phyloP scores from a whole-genome alignment of 2,329 filamentous ascomycete species.

The Verticillium klebahnii region DNA sequence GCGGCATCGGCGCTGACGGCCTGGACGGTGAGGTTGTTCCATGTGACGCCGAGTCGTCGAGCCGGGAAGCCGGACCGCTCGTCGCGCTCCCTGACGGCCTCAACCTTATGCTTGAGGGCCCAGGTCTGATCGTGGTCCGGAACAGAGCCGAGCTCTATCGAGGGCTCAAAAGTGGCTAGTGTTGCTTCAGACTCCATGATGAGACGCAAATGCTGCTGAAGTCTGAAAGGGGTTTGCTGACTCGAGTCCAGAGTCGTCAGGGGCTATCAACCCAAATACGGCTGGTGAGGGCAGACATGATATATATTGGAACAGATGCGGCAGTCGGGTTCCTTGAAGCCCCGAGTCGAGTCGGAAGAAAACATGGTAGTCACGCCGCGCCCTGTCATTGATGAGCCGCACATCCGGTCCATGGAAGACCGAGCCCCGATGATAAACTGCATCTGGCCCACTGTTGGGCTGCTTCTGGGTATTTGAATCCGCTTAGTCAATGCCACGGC shows the following conservation, averaged over 20 bases:
- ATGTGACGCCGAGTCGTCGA: slow-evolving; percentile 58
- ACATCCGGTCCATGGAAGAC: background rate
- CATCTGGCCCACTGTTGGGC: background rate
- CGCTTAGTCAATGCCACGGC: background rate
- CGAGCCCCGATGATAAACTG: background rate
- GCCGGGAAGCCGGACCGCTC: slow-evolving; percentile 39
- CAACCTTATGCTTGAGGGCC: slow-evolving; percentile 43
- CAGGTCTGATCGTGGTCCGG: slow-evolving; percentile 26
- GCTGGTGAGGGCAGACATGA: background rate
- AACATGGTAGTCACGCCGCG: background rate
- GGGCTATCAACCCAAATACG: background rate
- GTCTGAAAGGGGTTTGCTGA: background rate
- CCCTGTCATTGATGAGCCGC: background rate
- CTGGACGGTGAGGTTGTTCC: slow-evolving; percentile 59
- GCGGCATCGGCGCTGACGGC: slow-evolving; percentile 57
- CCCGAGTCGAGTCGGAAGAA: background rate
- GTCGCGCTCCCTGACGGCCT: slow-evolving; percentile 36
- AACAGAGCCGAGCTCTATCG: slow-evolving; percentile 3
- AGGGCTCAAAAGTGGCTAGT: slow-evolving; percentile 9
- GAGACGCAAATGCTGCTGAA: background rate
- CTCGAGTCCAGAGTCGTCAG: background rate
- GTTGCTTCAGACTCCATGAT: slow-evolving; percentile 13
- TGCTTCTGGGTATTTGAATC: background rate
- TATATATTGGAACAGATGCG: background rate
- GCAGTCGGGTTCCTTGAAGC: background rate